Base-by-base conservation (phyloP, 441 rosid species). In the Isatis lusitanica region DNA sequence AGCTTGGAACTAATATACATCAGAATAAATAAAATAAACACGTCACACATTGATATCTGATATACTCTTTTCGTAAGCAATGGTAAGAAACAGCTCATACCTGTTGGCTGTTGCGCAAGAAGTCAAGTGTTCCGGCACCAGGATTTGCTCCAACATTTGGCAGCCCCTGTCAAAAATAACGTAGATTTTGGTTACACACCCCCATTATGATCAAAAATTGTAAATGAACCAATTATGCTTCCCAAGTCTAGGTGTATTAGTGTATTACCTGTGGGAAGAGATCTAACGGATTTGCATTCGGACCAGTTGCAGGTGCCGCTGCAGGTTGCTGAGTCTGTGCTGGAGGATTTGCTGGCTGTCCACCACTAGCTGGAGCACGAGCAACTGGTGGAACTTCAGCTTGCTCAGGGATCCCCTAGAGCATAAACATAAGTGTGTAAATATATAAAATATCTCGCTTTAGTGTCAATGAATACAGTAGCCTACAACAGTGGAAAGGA, bases 321-420 rank as follows among this genome's bases (percentile, higher is more conserved):
- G 86, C 78, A 30, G 88, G 85, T 79, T 85, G 91, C 43, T 65
- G 83, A 46, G 85, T 63, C 77, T 81, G 93, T 35, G 71, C 80
- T 44, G 83, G 79, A 70, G 85, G 84, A 83, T 80, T 81, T 63
- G 83, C 81, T 12, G 86, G 74, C 79, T 81, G 97, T 52, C 76
- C 93, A 43, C 77, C 90, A 73, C 78, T 77, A 9, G 68, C 80
- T 68, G 97, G 91, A 15, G 61, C 71, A n/a, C 70, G 87, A 24
- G 84, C 80, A 60, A 68, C 91, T 26, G 96, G 83, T 66, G 91
- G 88, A 82, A 66, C 88, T 68, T 92, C 97, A 66, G 92, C 84
- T 94, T 88, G 97, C 83, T 85, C 97, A 50, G 98, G 98, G 44
- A 94, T 94, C 7, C 97, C 97, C 98, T 94, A 78, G 61, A n/a